phyloP scores from a whole-genome alignment of 1,284 basidiomycete species.

The Ustilago hordei region DNA sequence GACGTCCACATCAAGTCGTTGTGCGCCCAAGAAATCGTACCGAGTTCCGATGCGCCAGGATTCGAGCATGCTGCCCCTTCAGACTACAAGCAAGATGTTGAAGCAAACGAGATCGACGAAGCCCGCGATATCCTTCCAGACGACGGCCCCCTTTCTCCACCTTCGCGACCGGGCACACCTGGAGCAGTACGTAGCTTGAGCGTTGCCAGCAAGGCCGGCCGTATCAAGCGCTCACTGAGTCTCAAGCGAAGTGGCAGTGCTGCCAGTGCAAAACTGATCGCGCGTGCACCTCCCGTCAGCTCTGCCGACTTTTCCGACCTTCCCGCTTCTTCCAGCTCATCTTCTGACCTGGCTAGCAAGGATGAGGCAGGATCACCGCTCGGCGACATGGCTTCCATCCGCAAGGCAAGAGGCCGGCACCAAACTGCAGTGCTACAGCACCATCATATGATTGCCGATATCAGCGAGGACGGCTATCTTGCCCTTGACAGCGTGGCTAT shows the following conservation, averaged over 20 bases:
- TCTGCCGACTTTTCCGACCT: constrained; percentile 47
- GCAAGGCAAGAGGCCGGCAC: constrained; percentile 37
- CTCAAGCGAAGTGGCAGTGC: constrained; percentile 42
- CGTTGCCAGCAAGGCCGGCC: constrained; percentile 27
- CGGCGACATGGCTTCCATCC: constrained; percentile 41
- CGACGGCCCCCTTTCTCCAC: constrained; percentile 10
- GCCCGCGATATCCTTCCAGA: constrained; percentile 34
- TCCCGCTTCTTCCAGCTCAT: constrained; percentile 29
- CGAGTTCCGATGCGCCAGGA: not conserved
- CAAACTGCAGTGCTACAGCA: constrained; percentile 15
- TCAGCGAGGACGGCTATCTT: constrained; percentile 39
- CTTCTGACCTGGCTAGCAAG: constrained; percentile 18
- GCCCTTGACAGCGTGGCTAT: constrained; percentile 12
- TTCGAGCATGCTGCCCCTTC: not conserved
- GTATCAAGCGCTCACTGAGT: constrained; percentile 47
- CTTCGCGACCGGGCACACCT: constrained; percentile 17
- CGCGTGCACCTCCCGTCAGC: constrained; percentile 53
- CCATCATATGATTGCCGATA: constrained; percentile 20
- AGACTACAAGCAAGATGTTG: not conserved
- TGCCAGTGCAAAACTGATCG: constrained; percentile 35
- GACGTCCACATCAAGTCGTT: constrained; percentile 10
- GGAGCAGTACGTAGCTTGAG: constrained; percentile 24
- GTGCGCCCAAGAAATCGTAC: constrained; percentile 27
- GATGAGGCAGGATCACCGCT: constrained; percentile 2
- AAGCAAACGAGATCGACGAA: constrained; percentile 26